phyloP scores from a whole-genome alignment of 177 flowering plant genomes.

The Telopea speciosissima region DNA sequence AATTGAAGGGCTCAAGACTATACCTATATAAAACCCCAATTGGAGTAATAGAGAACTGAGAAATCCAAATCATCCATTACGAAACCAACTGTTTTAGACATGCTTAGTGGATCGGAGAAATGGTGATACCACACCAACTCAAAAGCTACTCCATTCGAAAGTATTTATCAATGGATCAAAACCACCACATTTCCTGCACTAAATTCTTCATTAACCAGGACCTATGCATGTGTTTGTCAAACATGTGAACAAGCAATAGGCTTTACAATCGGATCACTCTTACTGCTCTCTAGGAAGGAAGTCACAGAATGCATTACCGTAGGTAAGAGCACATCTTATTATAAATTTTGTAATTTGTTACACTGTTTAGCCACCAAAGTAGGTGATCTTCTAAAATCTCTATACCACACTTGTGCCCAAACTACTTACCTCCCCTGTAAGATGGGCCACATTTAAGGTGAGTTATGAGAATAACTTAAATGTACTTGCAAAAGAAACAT shows the following conservation, averaged over 20 bases:
- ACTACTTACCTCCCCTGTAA: conserved; percentile 73
- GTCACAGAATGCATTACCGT: conserved; percentile 89
- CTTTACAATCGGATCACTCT: neutral
- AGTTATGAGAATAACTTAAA: neutral
- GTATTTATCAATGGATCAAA: too few relatives aligned
- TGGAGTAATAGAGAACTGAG: neutral
- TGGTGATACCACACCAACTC: too few relatives aligned
- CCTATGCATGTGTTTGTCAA: too few relatives aligned
- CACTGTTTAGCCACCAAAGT: neutral
- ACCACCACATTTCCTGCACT: too few relatives aligned
- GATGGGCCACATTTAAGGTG: conserved; percentile 52
- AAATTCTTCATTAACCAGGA: too few relatives aligned
- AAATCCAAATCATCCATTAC: neutral
- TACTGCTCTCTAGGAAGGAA: conserved; percentile 99
- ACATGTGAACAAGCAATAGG: too few relatives aligned
- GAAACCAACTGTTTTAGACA: too few relatives aligned
- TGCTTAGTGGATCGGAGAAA: too few relatives aligned
- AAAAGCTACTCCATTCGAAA: too few relatives aligned
- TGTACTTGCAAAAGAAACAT: neutral
- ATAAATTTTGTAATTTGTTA: too few relatives aligned
- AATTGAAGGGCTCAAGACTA: neutral
- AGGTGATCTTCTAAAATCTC: neutral
- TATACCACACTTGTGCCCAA: neutral
- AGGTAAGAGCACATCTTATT: conserved; percentile 10
- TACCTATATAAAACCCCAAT: neutral